These are phyloP conservation scores for Plasmodium yoelii DNA, from an alignment of 169 alveolate species.

Conservation along the genomic window DNA sequence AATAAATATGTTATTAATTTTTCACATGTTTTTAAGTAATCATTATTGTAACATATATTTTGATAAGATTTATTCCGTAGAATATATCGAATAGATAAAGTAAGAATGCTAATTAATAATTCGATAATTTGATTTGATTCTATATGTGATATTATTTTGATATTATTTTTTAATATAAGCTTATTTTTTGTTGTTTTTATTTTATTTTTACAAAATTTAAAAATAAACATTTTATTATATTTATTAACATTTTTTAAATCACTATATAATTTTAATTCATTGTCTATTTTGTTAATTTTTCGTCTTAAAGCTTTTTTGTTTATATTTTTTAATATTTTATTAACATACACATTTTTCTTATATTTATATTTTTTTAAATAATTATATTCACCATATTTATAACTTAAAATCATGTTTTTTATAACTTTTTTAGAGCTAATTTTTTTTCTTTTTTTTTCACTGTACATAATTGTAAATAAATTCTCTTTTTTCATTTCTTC, in stretches of 20 bases:
- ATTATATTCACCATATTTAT: conserved; percentile 12
- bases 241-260: conserved; percentile 35
- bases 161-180: conserved; percentile 19
- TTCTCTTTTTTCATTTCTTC: conserved; percentile 19
- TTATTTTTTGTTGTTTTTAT: conserved; percentile 35
- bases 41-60: neutral
- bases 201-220: conserved; percentile 18
- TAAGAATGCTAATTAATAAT: conserved; percentile 16
- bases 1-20: conserved; percentile 26
- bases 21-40: neutral
- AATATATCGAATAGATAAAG: conserved; percentile 11
- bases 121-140: conserved; percentile 39
- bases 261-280: conserved; percentile 20
- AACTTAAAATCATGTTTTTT: conserved; percentile 22
- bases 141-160: conserved; percentile 11
- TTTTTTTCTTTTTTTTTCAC: conserved; percentile 47
- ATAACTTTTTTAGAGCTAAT: conserved; percentile 24
- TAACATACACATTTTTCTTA: conserved; percentile 31
- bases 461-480: conserved; percentile 24
- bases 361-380: conserved; percentile 36
- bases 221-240: conserved; percentile 42
- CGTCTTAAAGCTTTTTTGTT: conserved; percentile 54
- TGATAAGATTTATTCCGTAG: neutral
- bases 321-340: conserved; percentile 21
- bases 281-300: conserved; percentile 47